Evolutionary conservation across 2,329 filamentous ascomycete genomes (phyloP).

Genomic region (Clarireedia homoeocarpa): DNA sequence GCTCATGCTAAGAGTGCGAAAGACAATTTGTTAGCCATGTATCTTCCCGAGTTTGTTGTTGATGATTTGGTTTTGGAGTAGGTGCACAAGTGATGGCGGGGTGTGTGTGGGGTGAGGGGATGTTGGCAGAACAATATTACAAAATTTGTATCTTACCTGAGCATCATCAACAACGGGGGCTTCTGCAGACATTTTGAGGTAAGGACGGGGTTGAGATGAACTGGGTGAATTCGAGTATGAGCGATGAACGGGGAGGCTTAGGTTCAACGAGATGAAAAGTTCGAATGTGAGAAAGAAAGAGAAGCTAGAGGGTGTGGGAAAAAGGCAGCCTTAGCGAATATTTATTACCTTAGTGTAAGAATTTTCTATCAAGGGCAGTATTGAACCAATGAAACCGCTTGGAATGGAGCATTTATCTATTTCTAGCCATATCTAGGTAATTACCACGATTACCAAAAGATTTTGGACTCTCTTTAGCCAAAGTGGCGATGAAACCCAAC

Average conservation of each 20-base stretch:
- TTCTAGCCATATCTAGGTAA: not conserved
- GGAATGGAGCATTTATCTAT: not conserved
- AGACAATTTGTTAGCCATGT: slow-evolving; percentile 5
- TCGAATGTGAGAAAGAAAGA: slow-evolving; percentile 10
- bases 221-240: too few species aligned
- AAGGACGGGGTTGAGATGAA: too few species aligned
- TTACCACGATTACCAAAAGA: not conserved
- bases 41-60: not conserved
- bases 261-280: slow-evolving; percentile 1
- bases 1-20: slow-evolving; percentile 25
- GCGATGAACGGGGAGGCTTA: slow-evolving; percentile 7
- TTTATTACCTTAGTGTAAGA: not conserved
- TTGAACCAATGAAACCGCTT: slow-evolving; percentile 5
- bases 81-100: slow-evolving; percentile 26
- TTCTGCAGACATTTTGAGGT: slow-evolving; percentile 48
- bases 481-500: too few species aligned
- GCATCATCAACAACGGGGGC: slow-evolving; percentile 35
- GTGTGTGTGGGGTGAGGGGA: slow-evolving; percentile 14
- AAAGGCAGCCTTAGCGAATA: slow-evolving; percentile 4
- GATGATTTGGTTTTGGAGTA: slow-evolving; percentile 11
- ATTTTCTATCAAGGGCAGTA: not conserved
- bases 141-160: slow-evolving; percentile 42
- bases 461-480: too few species aligned
- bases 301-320: slow-evolving; percentile 8
- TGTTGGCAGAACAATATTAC: slow-evolving; percentile 17